Base-by-base conservation (phyloP, 495 filamentous ascomycete genomes). In the Umbilicaria muhlenbergii region DNA sequence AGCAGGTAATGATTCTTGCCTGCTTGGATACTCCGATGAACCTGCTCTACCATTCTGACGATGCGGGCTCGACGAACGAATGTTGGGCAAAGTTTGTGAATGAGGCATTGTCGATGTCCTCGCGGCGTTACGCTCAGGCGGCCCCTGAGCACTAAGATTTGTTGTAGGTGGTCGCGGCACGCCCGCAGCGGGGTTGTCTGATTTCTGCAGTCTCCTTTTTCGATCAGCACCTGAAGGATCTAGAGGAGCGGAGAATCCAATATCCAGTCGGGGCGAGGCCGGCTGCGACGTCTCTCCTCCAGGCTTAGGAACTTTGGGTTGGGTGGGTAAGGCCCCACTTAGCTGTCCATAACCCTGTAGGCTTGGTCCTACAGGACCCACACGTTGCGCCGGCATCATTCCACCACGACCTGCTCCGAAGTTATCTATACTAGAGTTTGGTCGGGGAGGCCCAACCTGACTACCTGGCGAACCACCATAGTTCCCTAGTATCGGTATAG, bases 171-270 rank as follows among this genome's bases (percentile, higher is more conserved):
- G 24, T 28, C 24, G 24, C 5, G 24, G 24, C 5, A 28, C 24
- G 3, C 24, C 2, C 24, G 5, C 8, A 28, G 24, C 24, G 24
- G 24, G 50, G 41, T 44, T 40, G 24, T 52, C 51, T 11, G 43
- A 38, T 37, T 48, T 48, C 43, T 62, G 61, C 14, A 58, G 60
- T 28, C 57, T 45, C 16, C 51, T 44, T 32, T 49, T 51, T 14
- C 46, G 47, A 40, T 59, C 58, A 21, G 49, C 47, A 34, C 60
- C 60, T 12, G 61, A 58, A 14, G 58, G 56, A 32, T 73, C 69
- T 14, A 64, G 47, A 8, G 71, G 71, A 34, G 71, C 71, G 12
- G 68, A 67, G 51, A 66, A 75, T 32, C 71, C 71, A 49, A 74
- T 66, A 50, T 74, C 70, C 16, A 73, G 59, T 54, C 39, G 52